These are phyloP conservation scores for Daldinia sp. DNA, from an alignment of 2,329 filamentous ascomycete genomes.

Conservation along the genomic window DNA sequence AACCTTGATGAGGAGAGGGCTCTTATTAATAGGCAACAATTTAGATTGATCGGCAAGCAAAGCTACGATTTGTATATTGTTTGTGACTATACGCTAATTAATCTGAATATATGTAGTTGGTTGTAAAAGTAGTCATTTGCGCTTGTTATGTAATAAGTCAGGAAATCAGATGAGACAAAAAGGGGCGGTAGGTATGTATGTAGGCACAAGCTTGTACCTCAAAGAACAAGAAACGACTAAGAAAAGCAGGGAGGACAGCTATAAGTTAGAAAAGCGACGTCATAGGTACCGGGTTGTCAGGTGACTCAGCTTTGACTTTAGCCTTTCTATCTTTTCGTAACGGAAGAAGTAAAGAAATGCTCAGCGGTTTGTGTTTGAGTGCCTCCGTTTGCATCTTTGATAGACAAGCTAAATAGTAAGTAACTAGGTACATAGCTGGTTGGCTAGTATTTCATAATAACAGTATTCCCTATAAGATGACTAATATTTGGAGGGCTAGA, in stretches of 20 bases:
- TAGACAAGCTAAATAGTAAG: neutral
- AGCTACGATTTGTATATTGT: neutral
- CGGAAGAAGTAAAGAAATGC: neutral
- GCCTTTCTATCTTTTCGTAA: slow-evolving; percentile 11
- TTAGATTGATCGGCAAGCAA: neutral
- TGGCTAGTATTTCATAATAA: neutral
- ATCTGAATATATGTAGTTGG: too few relatives aligned
- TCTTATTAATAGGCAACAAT: neutral
- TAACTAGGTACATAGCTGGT: too few relatives aligned
- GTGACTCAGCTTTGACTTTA: slow-evolving; percentile 27
- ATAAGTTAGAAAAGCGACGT: slow-evolving; percentile 28
- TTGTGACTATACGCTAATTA: too few relatives aligned
- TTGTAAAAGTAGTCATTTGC: neutral
- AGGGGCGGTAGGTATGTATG: neutral
- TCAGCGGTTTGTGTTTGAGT: neutral
- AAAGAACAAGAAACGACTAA: neutral
- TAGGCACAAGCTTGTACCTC: too few relatives aligned
- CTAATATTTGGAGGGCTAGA: neutral
- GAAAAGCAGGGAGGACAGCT: neutral
- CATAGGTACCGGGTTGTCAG: slow-evolving; percentile 30
- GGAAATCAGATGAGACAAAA: neutral
- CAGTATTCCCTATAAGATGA: too few relatives aligned
- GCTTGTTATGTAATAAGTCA: neutral
- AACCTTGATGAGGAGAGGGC: neutral
- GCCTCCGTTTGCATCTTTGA: neutral